These are phyloP conservation scores for Microsporum ferrugineum DNA, from an alignment of 2,329 filamentous ascomycete species.

Conservation along the genomic window DNA sequence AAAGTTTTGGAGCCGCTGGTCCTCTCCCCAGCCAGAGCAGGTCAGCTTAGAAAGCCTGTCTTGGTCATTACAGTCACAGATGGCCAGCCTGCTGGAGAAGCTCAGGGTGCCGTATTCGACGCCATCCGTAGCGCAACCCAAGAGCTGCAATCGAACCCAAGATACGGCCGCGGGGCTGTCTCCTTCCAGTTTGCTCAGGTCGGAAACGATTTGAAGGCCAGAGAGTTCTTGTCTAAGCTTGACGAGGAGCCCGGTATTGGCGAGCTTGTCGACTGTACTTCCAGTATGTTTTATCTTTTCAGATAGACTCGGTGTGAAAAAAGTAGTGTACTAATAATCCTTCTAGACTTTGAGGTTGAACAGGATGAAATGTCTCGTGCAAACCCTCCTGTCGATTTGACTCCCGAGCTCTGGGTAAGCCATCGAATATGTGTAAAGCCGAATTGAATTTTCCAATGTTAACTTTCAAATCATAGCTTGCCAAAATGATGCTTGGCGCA, in stretches of 20 bases:
- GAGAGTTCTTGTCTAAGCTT: conserved; percentile 52
- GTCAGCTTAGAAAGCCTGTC: conserved; percentile 50
- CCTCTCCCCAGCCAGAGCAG: conserved; percentile 40
- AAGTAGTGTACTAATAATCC: conserved; percentile 13
- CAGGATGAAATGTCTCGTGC: conserved; percentile 54
- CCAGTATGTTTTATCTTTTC: conserved; percentile 40
- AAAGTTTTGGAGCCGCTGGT: conserved; percentile 55
- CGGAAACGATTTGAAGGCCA: conserved; percentile 53
- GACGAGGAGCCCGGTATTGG: conserved; percentile 53
- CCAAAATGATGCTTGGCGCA: conserved; percentile 56
- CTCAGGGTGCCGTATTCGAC: conserved; percentile 45
- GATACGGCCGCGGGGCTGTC: conserved; percentile 48
- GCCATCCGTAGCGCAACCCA: conserved; percentile 45
- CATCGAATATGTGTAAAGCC: background rate
- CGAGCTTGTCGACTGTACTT: conserved; percentile 54
- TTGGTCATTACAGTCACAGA: conserved; percentile 56
- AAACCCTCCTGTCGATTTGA: conserved; percentile 51
- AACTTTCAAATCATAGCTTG: conserved; percentile 30
- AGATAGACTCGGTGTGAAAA: background rate
- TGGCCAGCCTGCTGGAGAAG: conserved; percentile 54
- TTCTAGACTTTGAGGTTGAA: conserved; percentile 53
- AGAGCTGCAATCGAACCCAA: conserved; percentile 39
- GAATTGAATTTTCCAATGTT: background rate
- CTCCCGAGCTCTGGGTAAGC: conserved; percentile 51
- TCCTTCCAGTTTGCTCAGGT: conserved; percentile 60